Evolutionary conservation across 1,284 basidiomycete species (phyloP).

Genomic region (Coniferiporia sulphurascens): DNA sequence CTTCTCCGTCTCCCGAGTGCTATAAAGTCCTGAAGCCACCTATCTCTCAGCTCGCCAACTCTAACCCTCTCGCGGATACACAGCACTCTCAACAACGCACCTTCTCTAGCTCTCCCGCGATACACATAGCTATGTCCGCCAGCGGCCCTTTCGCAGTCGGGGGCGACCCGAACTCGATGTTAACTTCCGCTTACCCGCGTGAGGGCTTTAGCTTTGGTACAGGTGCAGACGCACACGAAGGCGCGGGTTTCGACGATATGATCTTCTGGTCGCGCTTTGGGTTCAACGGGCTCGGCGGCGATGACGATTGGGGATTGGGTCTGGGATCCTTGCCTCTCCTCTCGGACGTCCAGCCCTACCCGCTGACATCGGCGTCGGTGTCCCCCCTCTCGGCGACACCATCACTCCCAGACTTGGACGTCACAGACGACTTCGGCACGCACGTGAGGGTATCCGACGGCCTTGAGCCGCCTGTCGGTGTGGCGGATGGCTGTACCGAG

Average conservation of each 20-base stretch:
- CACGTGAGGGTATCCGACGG: too few relatives aligned
- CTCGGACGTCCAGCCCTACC: neutral
- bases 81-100: neutral
- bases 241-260: neutral
- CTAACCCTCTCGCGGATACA: neutral
- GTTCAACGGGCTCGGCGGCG: neutral
- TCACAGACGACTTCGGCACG: neutral
- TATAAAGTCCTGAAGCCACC: neutral
- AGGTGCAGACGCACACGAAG: neutral
- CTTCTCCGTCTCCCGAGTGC: neutral
- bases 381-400: neutral
- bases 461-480: neutral
- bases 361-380: neutral
- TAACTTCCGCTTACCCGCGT: neutral
- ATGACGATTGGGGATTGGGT: neutral
- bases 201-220: neutral
- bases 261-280: neutral
- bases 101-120: neutral
- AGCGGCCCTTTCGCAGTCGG: neutral
- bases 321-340: neutral
- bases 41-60: neutral
- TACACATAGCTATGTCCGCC: neutral
- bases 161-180: constrained; percentile 2
- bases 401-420: neutral
- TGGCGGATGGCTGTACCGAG: too few relatives aligned